Evolutionary conservation across 1,284 basidiomycete species (phyloP), one percentile per base, ranked within the genome.

Genomic region (Puccinia horiana): DNA sequence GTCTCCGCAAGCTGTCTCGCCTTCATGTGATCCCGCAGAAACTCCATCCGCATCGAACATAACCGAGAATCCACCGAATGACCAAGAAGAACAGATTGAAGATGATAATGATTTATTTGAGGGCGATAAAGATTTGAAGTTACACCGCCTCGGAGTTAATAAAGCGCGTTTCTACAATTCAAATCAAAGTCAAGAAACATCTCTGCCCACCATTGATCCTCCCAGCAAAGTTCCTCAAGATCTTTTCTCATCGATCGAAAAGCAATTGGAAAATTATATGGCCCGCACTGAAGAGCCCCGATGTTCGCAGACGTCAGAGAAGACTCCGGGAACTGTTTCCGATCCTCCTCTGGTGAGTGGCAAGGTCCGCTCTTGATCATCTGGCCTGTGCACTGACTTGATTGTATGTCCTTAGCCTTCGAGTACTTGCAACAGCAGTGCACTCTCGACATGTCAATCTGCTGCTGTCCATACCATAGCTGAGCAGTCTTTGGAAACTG

Each of bases 51-150:
- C 14, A 42, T 56, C 37, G 23, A 54, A 47, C 40, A 16, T 1
- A 47, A 37, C 29, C 26, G 70, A 54, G 9, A 49, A 32, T 35
- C 9, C 20, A 52, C 44, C 44, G 49, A 67, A 49, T 49, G 69
- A 72, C 8, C 29, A 42, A 58, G 63, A 67, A 54, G 52, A 56
- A 26, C 47, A 73, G 44, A 35, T 63, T 37, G 67, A 74, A 63
- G 79, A 81, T 81, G 79, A 81, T 44, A 81, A 73, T 63, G 79
- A 81, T 42, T 58, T 81, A n/a, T 81, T 81, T 37, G 79, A 81
- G 69, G 79, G 56, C 44, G 79, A 81, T 40, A 26, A 74, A 44
- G 79, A 81, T 81, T n/a, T 73, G 32, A 49, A 58, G 18, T 35
- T 81, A 11, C 79, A 73, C 32, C 44, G 37, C 49, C 65, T 69